Base-by-base conservation (phyloP, 768 basidiomycete species). In the Rhodotorula babjevae region DNA sequence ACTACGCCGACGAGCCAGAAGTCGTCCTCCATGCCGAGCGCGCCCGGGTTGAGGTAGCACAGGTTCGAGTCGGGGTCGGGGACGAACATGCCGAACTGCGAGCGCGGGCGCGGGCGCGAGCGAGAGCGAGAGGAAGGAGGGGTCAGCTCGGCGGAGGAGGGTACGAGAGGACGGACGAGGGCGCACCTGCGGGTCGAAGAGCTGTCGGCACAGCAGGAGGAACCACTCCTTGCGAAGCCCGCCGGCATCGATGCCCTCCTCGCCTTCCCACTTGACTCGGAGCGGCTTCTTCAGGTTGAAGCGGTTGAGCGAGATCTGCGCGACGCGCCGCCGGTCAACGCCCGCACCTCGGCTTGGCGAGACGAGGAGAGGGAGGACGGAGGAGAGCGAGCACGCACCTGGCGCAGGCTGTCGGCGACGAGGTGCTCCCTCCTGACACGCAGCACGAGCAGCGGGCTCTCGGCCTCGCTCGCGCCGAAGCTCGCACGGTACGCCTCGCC, bases 1-100 rank as follows among this genome's bases (percentile, higher is more conserved):
- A 86, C 85, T 61, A 89, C 85, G 29, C 90, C 90, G 53, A 90
- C 89, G 79, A 91, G 90, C 80, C 87, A 90, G 85, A 89, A 91
- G 78, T 91, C 91, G 74, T 87, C 88, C 69, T 89, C 82, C 77
- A 89, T 88, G 69, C 90, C 90, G 2, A 88, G 88, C 69, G 88
- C 89, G 56, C 87, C 87, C 42, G 88, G 88, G 74, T 90, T 91
- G 79, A 91, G 89, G 81, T 90, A 77, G 63, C 47, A 57, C 56
- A 77, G 88, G 8, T 91, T 84, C 1, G 89, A 90, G 77, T 90
- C 90, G 76, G 89, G 89, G 82, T 91, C 90, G 77, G 87, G 87
- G 8, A 88, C 84, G 77, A 91, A 91, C 79, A 77, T 77, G 55
- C 69, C 71, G 53, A 44, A 74, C 42, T 69, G 50, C 11, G 52